Evolutionary conservation across 352 stramenopile species (phyloP), one percentile per base, ranked within the genome.

Genomic region (Phytophthora capsici): DNA sequence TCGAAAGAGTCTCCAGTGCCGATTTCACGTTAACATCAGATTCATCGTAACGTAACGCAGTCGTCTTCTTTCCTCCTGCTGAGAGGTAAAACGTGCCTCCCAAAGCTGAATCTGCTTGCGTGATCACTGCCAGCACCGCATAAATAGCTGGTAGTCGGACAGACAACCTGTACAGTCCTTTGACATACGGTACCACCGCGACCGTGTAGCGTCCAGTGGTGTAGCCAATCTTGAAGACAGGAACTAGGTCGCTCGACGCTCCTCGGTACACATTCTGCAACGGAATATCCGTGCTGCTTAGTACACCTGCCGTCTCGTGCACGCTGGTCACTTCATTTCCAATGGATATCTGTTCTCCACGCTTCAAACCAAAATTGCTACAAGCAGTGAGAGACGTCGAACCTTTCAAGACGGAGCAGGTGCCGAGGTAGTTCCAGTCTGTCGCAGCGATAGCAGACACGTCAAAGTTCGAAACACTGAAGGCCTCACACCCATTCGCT

Each of bases 151-250:
- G 88, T 3, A 96, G 58, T 37, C 75, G 78, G 2, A 98, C 90
- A 37, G 83, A 87, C 16, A 99, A 68, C 17, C 80, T 53, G 71
- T 99, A 99, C 25, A 71, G 75, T 4, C 96, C 96, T 56, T 95
- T 93, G 17, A 98, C 88, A 19, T 89, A 82, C 0, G 94, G 93
- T 19, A 91, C 91, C 75, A 98, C 97, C 25, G 81, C 88, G 6
- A 98, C 79, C 1, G 71, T 66, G 57, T 98, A 88, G 1, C 76
- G 93, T 0, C 94, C 95, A 4, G 89, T 97, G 8, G 64, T 60
- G 0, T 19, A 19, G 1, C 77, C 80, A 13, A 73, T 75, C 40
- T 92, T 91, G 43, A 82, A 95, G 0, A 96, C 75, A 10, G 84
- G 80, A 1, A 93, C 80, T 6, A 82, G 59, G 25, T 84, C 73